A percentile compares a stretch with the other conserved stretches of the same genome.
These are phyloP conservation scores for Parmelia sp. DNA, from an alignment of 495 filamentous ascomycete genomes.

Conservation along the genomic window DNA sequence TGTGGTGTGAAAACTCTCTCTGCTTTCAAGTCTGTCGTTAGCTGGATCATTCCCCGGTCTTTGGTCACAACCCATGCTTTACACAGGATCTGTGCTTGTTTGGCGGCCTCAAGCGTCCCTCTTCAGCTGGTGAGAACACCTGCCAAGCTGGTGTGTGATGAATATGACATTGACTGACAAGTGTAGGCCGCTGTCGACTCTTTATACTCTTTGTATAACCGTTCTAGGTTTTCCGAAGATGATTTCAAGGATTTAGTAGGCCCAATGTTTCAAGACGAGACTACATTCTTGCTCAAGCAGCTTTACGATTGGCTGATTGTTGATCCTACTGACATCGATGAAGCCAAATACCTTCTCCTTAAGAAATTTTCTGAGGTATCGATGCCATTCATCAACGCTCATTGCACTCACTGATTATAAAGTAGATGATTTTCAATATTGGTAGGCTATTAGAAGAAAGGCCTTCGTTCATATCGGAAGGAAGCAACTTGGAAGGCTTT, in stretches of 20 bases:
- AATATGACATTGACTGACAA: constrained; percentile 28
- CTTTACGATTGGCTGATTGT: constrained; percentile 79
- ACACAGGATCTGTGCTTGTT: constrained; percentile 62
- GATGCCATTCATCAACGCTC: not conserved
- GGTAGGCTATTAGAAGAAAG: constrained; percentile 77
- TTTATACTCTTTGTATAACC: constrained; percentile 72
- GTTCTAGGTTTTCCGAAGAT: constrained; percentile 64
- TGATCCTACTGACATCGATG: constrained; percentile 72
- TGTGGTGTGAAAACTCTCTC: constrained; percentile 69
- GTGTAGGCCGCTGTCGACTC: constrained; percentile 73
- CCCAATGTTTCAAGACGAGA: constrained; percentile 66
- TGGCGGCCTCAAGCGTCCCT: constrained; percentile 65
- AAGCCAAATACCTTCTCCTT: constrained; percentile 82
- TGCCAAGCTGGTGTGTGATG: not conserved
- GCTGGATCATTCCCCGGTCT: constrained; percentile 80
- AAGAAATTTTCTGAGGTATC: constrained; percentile 90
- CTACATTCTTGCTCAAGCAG: constrained; percentile 62
- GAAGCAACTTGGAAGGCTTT: constrained; percentile 66
- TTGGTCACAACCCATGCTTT: constrained; percentile 64
- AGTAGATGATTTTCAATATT: constrained; percentile 73
- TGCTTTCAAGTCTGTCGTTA: constrained; percentile 65
- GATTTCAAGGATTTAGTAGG: constrained; percentile 74
- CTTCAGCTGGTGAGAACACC: constrained; percentile 60
- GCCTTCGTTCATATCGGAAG: constrained; percentile 51
- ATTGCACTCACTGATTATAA: constrained; percentile 13